These are phyloP conservation scores for Leccinum fuscescens DNA, from an alignment of 1,284 basidiomycete genomes.

Conservation along the genomic window DNA sequence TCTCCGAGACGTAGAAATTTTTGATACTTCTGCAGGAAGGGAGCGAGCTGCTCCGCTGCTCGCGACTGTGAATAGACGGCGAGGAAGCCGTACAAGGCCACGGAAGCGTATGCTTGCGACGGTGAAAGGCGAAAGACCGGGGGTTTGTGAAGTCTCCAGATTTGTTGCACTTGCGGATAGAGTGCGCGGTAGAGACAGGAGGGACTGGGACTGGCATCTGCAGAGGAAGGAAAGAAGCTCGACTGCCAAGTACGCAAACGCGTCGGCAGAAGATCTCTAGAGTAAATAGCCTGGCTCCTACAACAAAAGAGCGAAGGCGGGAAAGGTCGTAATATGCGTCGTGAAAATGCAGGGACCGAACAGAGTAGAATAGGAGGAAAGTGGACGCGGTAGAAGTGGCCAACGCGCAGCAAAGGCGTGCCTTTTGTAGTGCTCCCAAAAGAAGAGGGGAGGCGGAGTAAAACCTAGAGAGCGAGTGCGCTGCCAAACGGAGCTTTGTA, in stretches of 20 bases:
- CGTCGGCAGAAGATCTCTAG: slow-evolving; percentile 40
- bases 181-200: slow-evolving; percentile 54
- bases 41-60: slow-evolving; percentile 69
- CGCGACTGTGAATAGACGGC: slow-evolving; percentile 59
- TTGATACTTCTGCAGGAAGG: slow-evolving; percentile 69
- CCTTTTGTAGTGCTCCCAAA: slow-evolving; percentile 55
- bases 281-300: slow-evolving; percentile 30
- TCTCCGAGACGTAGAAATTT: slow-evolving; percentile 62
- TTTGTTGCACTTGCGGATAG: slow-evolving; percentile 55
- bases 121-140: slow-evolving; percentile 45
- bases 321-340: slow-evolving; percentile 44
- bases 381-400: slow-evolving; percentile 50
- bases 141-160: slow-evolving; percentile 41
- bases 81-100: slow-evolving; percentile 58
- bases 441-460: slow-evolving; percentile 32
- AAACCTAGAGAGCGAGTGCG: slow-evolving; percentile 34
- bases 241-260: slow-evolving; percentile 41
- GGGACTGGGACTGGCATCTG: slow-evolving; percentile 85
- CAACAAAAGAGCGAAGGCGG: slow-evolving; percentile 34
- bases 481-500: slow-evolving; percentile 18
- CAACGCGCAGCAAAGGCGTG: slow-evolving; percentile 89
- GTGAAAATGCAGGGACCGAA: slow-evolving; percentile 53
- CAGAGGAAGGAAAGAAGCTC: slow-evolving; percentile 38
- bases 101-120: slow-evolving; percentile 55
- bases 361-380: slow-evolving; percentile 32